Evolutionary conservation across 257 asterid genomes (phyloP).

Genomic region (Lantana camara): DNA sequence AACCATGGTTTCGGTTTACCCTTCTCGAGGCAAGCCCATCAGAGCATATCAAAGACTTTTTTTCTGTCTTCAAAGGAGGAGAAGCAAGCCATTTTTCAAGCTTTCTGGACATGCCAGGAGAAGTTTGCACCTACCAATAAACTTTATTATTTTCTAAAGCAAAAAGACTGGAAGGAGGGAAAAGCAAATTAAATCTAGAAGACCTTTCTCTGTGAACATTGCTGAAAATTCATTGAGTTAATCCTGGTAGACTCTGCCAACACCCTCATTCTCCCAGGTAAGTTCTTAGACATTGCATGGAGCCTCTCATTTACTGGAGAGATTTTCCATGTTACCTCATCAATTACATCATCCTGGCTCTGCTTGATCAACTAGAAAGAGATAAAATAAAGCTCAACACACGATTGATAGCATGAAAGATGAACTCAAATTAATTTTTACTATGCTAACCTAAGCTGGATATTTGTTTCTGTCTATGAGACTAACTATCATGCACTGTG

Average conservation of each 20-base stretch:
- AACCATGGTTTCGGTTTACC: conserved; percentile 30
- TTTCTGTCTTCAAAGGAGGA: conserved; percentile 61
- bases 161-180: conserved; percentile 7
- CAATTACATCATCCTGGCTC: conserved; percentile 89
- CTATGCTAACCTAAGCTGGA: no score
- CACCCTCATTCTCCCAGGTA: conserved; percentile 63
- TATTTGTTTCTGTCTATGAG: not conserved
- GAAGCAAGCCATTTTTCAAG: conserved; percentile 77
- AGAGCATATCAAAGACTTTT: conserved; percentile 46
- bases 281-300: conserved; percentile 70
- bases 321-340: conserved; percentile 91
- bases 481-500: not conserved
- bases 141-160: conserved; percentile 15
- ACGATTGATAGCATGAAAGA: not conserved
- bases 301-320: conserved; percentile 93
- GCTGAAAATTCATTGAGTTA: conserved; percentile 71
- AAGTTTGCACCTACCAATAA: conserved; percentile 46
- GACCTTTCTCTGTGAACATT: conserved; percentile 68
- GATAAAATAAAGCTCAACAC: conserved; percentile 24
- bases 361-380: conserved; percentile 72
- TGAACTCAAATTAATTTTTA: not conserved
- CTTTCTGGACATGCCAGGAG: conserved; percentile 57
- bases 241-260: conserved; percentile 82
- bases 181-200: conserved; percentile 16
- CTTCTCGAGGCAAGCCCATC: conserved; percentile 41